Evolutionary conservation across 2,329 filamentous ascomycete genomes (phyloP), one percentile per base, ranked within the genome.

Genomic region (Knufia petricola): DNA sequence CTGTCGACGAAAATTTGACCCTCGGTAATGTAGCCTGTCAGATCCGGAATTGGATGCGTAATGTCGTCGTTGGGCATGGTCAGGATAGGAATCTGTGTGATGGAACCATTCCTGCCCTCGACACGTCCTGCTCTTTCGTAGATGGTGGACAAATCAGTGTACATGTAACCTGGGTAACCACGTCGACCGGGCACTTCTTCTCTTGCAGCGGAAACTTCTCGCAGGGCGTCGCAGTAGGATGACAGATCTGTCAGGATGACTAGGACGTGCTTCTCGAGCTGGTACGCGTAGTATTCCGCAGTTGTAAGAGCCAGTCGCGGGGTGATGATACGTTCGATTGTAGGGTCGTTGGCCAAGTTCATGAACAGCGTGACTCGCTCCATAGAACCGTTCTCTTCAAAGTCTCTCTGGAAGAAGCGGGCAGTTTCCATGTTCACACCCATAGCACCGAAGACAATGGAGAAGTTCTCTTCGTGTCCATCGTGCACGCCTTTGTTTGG

Each of bases 161-260:
- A 98, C 92, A 98, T 98, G 79, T 98, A 98, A 86, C 92, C 92
- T 47, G 92, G 92, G 75, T 92, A 98, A 79, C 92, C 92, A 82
- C 92, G 90, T 69, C 92, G 90, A 77, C 92, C 92, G 34, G 92
- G 92, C 37, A 98, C 92, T 82, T 98, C 92, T 78, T 98, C 92
- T 74, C 92, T 82, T 46, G 92, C 92, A 48, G 92, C 90, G 12
- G 92, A 98, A 44, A 98, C 92, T 72, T 98, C 92, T 79, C 92
- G 92, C 57, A 98, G 84, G 58, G 92, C 94, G 69, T 98, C 92
- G 69, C 94, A 98, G 78, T 98, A 98, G 43, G 92, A 88, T 1
- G 92, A 92, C 60, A 98, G 74, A 78, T 98, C 92, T 48, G 94
- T 98, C 66, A 98, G 82, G 69, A 98, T 98, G 64, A 98, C 92